Percentiles rank a stretch among this genome's conserved stretches.
Conservation (phyloP, 257 asterid genomes). For the Lithospermum erythrorhizon region DNA sequence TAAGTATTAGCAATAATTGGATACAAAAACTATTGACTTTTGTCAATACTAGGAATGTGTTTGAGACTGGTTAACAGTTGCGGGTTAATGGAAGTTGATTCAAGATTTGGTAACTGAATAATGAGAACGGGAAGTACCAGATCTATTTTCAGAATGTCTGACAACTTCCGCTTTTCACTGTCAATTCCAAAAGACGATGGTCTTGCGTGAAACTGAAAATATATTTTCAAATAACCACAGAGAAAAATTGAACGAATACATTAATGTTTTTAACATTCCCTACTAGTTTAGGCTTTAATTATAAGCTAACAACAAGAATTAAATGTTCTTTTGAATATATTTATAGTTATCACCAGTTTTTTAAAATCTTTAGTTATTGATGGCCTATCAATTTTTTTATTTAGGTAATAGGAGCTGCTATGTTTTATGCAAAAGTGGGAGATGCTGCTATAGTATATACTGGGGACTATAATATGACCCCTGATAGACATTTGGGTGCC, state of each 20-base stretch:
- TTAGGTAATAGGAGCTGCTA: conserved; percentile 96
- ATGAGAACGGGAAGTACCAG: neutral
- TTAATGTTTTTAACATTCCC: too few species aligned
- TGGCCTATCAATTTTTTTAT: conserved; percentile 4
- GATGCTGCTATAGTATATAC: conserved; percentile 80
- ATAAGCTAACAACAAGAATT: neutral
- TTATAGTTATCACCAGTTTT: neutral
- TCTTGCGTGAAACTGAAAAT: neutral
- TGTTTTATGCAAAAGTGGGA: conserved; percentile 94
- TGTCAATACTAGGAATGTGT: neutral
- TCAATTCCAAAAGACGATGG: neutral
- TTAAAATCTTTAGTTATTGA: neutral
- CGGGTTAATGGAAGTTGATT: neutral
- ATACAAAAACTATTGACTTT: too few species aligned
- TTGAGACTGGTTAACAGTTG: neutral
- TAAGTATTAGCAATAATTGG: neutral
- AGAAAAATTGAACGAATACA: too few species aligned
- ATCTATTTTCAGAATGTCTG: neutral
- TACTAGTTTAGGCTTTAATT: neutral
- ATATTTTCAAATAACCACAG: neutral
- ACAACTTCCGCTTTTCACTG: neutral
- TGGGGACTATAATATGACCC: conserved; percentile 91
- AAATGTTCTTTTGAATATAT: neutral
- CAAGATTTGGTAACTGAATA: neutral
- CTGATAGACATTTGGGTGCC: conserved; percentile 97